Evolutionary conservation across 2,329 filamentous ascomycete genomes (phyloP), one percentile per base, ranked within the genome.

Genomic region (Exophiala phaeomuriformis): DNA sequence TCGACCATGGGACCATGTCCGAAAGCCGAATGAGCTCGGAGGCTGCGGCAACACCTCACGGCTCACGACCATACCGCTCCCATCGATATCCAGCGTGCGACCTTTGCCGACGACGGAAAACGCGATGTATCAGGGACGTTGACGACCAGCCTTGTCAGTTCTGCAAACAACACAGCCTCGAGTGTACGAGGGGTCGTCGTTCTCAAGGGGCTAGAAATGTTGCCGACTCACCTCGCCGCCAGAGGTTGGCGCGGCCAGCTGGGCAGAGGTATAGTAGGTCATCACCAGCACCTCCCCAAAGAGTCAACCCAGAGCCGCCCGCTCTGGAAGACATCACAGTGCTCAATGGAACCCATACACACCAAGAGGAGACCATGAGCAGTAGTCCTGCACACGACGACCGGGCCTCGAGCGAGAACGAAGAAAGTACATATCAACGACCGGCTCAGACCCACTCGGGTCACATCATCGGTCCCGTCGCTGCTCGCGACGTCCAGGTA

Each of bases 401-500:
- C 9, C 31, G 29, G 19, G 19, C 5, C 45, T 47, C 19, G 32
- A 48, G 46, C 9, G 31, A 37, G 12, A 48, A 48, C 46, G 46
- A 48, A 27, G 46, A 39, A 3, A 27, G 12, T n/a, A 19, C 27
- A 5, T 28, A 3, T 47, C n/a, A 29, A 68, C 72, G 39, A 51
- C 12, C 28, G 8, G 48, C 41, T 6, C 39, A 51, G 12, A 44
- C 48, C 30, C 48, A 51, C 31, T 51, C 48, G n/a, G 48, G 48
- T 1, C 76, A 80, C 59, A 81, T 83, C 53, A 74, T 83, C 47
- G 79, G 80, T 0, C 80, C 80, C 0, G 77, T 78, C 3, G 73
- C 77, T 4, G 79, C 78, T 5, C 77, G 76, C 43, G 80, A 83
- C 66, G 79, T 77, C 1, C 79, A 82, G 50, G 73, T 83, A 5